Conservation (phyloP, 2,329 filamentous ascomycete species). For the Phaeophleospora eucalypticola region DNA sequence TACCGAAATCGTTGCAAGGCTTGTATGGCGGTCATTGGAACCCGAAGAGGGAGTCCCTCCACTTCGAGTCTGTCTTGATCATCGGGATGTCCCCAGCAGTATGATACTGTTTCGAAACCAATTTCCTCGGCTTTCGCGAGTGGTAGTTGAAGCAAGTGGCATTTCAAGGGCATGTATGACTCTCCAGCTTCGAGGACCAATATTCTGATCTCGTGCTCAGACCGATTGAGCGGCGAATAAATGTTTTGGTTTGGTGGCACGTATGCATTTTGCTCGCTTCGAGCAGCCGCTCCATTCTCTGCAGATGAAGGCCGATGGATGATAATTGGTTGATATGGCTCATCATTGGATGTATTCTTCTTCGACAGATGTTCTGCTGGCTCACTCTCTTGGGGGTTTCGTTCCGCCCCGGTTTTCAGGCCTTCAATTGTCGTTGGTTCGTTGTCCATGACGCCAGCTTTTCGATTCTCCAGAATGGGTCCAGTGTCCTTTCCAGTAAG, state of each 20-base stretch:
- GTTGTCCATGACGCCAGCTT: too few species aligned
- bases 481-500: too few species aligned
- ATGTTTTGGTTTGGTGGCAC: not conserved
- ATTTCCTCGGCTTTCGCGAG: not conserved
- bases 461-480: too few species aligned
- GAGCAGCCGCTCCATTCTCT: too few species aligned
- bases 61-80: not conserved
- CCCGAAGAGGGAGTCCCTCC: not conserved
- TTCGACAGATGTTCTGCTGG: too few species aligned
- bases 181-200: not conserved
- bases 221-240: not conserved
- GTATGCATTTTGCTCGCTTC: not conserved
- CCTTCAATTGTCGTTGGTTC: too few species aligned
- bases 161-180: not conserved
- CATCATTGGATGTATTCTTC: too few species aligned
- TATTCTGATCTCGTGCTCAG: not conserved
- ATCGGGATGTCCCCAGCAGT: slow-evolving; percentile 1
- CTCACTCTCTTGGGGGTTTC: too few species aligned
- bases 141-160: not conserved
- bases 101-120: slow-evolving; percentile 1
- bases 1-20: not conserved
- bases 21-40: not conserved
- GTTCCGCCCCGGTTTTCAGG: too few species aligned
- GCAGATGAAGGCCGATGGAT: too few species aligned
- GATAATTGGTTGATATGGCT: too few species aligned